These are phyloP conservation scores for Apiotrichum gamsii DNA, from an alignment of 1,284 basidiomycete species.

Conservation along the genomic window DNA sequence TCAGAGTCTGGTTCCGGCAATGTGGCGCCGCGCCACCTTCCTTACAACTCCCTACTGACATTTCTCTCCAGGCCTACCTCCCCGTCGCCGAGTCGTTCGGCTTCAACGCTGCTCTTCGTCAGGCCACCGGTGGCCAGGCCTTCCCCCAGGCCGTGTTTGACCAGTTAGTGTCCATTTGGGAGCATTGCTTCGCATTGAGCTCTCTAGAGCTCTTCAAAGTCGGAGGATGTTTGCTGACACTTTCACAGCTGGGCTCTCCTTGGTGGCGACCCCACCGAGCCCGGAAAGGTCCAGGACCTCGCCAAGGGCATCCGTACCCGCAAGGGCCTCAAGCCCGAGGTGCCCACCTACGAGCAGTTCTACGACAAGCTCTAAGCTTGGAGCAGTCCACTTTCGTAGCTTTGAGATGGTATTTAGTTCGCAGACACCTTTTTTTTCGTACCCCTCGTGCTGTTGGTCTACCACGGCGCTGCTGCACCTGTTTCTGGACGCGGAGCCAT, in stretches of 20 bases:
- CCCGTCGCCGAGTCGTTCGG: conserved; percentile 92
- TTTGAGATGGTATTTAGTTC: too few species aligned
- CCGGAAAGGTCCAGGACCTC: conserved; percentile 80
- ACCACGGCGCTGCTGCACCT: too few species aligned
- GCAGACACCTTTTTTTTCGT: too few species aligned
- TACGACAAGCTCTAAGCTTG: too few species aligned
- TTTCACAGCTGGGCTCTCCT: conserved; percentile 55
- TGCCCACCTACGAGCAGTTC: conserved; percentile 75
- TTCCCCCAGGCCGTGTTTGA: conserved; percentile 97
- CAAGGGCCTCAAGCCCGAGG: conserved; percentile 59
- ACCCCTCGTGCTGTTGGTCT: too few species aligned
- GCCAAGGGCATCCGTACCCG: conserved; percentile 71
- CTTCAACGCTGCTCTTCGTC: conserved; percentile 94
- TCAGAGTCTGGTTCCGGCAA: conserved; percentile 37
- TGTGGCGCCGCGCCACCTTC: too few species aligned
- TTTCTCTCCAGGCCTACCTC: conserved; percentile 13
- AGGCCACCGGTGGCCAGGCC: conserved; percentile 90
- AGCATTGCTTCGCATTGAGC: too few species aligned
- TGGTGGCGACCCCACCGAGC: conserved; percentile 52
- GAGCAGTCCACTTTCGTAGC: too few species aligned
- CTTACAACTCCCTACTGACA: not conserved
- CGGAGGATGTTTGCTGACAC: too few species aligned
- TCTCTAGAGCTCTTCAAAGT: too few species aligned
- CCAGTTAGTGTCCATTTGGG: too few species aligned
- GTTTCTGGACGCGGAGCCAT: too few species aligned